Evolutionary conservation across 441 rosid genomes (phyloP).

Genomic region (Mallotus japonicus): DNA sequence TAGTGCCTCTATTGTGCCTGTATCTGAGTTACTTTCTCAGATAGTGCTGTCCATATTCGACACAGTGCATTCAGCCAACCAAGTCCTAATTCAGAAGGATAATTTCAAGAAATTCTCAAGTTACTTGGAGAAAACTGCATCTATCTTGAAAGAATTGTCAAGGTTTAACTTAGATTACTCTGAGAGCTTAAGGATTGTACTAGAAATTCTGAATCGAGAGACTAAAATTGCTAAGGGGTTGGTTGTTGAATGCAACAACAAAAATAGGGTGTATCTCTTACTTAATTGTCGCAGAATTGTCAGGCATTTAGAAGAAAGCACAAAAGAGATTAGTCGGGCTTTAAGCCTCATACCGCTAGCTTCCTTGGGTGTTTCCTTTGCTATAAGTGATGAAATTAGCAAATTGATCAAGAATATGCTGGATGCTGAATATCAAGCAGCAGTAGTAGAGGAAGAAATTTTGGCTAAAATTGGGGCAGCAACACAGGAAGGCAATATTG

Average conservation of each 20-base stretch:
- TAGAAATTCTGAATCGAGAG: conserved; percentile 9
- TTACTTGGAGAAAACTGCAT: conserved; percentile 28
- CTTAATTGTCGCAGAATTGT: conserved; percentile 6
- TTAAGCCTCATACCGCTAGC: conserved; percentile 3
- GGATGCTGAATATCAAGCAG: conserved; percentile 24
- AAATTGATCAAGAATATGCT: conserved; percentile 30
- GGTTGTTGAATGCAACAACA: background rate
- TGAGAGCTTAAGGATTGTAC: background rate
- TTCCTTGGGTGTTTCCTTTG: background rate
- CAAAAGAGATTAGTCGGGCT: conserved; percentile 12
- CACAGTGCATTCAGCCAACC: conserved; percentile 27
- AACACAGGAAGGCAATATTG: conserved; percentile 21
- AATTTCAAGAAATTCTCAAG: conserved; percentile 32
- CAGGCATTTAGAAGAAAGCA: background rate
- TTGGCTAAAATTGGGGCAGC: conserved; percentile 28
- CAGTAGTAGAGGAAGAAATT: conserved; percentile 26
- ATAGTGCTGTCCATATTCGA: conserved; percentile 12
- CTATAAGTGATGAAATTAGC: conserved; percentile 22
- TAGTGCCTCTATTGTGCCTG: background rate
- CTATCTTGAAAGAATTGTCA: conserved; percentile 32
- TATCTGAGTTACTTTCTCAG: conserved; percentile 14
- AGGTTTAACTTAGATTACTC: conserved; percentile 15
- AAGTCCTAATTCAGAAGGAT: conserved; percentile 31
- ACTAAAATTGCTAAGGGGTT: background rate
- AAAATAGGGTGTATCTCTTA: conserved; percentile 7